Base-by-base conservation (phyloP, 1,139 yeast genomes). In the Candida sanyaensis region DNA sequence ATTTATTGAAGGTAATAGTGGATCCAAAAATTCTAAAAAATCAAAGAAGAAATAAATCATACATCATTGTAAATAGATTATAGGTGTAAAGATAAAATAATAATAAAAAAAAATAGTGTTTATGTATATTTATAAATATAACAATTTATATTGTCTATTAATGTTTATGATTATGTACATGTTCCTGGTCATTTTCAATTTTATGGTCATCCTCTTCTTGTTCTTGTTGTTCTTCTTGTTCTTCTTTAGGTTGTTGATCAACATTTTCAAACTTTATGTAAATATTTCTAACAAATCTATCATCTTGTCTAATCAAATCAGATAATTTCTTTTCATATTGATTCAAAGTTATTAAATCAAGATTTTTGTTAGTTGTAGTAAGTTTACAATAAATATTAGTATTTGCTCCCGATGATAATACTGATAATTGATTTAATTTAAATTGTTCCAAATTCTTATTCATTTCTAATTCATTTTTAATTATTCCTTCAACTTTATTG, bases 321-420 rank as follows among this genome's bases (percentile, higher is more conserved):
- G 54, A 52, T 43, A 73, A 55, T 28, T 57, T 55, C 24, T 54
- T 47, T 48, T 73, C 77, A 29, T 70, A 54, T 8, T 47, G 47
- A 42, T 67, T 68, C 43, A 72, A 61, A 23, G 64, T 62, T n/a
- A 55, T 41, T 44, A 73, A 58, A 26, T 56, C 54, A 45, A 61
- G 56, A n/a, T 58, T 47, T 9, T 51, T 49, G 17, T 52, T 43
- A 11, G 51, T 40, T 4, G 69, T 62, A 1, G 52, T 45, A 41
- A 69, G 56, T 51, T 43, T 56, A 54, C 71, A 45, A 46, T 63
- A 63, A n/a, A 71, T 56, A 52, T 71, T 73, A 9, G 77, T 68
- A 51, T 85, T 84, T 37, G 93, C 90, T n/a, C 95, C 95, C 1
- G 90, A 82, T 1, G 87, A 77, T 58, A 86, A 66, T 12, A 87